Conservation (phyloP, 2,329 filamentous ascomycete genomes). For the Cadophora sp. region DNA sequence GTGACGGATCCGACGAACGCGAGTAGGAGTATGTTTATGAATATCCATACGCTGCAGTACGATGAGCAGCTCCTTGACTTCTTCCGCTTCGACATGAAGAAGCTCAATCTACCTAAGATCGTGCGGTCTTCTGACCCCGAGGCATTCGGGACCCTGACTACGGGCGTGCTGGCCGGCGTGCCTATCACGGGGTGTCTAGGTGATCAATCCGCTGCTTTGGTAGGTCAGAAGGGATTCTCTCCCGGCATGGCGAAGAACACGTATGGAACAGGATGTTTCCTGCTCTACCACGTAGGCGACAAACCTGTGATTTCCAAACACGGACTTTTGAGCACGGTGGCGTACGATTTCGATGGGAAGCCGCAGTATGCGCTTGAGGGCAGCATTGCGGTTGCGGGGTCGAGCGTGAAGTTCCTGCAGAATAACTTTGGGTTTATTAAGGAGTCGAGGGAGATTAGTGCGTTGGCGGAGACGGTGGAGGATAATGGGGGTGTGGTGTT, state of each 20-base stretch:
- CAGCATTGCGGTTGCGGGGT: slow-evolving; percentile 78
- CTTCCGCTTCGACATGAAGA: slow-evolving; percentile 73
- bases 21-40: slow-evolving; percentile 87
- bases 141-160: slow-evolving; percentile 69
- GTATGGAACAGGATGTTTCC: slow-evolving; percentile 84
- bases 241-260: slow-evolving; percentile 84
- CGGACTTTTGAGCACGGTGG: slow-evolving; percentile 78
- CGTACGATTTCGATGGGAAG: slow-evolving; percentile 75
- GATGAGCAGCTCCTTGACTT: slow-evolving; percentile 76
- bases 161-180: slow-evolving; percentile 68
- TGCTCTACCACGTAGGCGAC: slow-evolving; percentile 82
- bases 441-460: slow-evolving; percentile 66
- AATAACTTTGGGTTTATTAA: slow-evolving; percentile 70
- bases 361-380: slow-evolving; percentile 79
- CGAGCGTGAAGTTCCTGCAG: slow-evolving; percentile 75
- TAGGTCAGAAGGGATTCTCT: slow-evolving; percentile 79
- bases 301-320: slow-evolving; percentile 81
- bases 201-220: slow-evolving; percentile 81
- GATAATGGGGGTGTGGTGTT: slow-evolving; percentile 74
- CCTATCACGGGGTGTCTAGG: slow-evolving; percentile 80
- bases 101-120: slow-evolving; percentile 76
- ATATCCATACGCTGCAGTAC: slow-evolving; percentile 77
- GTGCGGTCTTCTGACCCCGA: slow-evolving; percentile 74
- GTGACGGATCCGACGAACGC: slow-evolving; percentile 84
- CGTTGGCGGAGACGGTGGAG: slow-evolving; percentile 66